phyloP scores from a whole-genome alignment of 2,329 filamentous ascomycete genomes.

The Fusarium sororula region DNA sequence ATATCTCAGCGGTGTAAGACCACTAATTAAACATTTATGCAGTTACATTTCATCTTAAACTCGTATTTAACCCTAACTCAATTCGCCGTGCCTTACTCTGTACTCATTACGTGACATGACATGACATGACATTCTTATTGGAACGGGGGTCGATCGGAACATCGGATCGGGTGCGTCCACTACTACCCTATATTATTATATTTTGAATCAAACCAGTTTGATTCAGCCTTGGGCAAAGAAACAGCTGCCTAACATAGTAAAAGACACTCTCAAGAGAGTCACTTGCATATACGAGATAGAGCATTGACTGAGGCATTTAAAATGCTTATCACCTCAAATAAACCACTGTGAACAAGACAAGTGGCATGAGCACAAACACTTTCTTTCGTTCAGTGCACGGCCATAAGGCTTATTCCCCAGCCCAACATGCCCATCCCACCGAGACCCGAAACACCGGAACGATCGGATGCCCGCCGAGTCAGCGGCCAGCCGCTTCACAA shows the following conservation, averaged over 20 bases:
- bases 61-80: background rate
- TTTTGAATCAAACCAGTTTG: too few species aligned
- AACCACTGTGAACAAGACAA: background rate
- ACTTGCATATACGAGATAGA: background rate
- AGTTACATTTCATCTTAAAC: background rate
- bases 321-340: fast-evolving
- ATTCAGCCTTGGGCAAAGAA: fast-evolving
- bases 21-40: too few species aligned
- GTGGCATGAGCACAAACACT: background rate
- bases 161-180: background rate
- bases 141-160: background rate
- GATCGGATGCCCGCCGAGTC: background rate
- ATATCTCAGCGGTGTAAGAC: background rate
- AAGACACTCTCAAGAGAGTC: too few species aligned
- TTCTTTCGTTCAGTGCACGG: background rate
- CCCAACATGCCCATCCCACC: background rate
- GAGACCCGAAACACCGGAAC: background rate
- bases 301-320: background rate
- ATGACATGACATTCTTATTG: background rate
- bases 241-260: background rate
- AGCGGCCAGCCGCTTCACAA: background rate
- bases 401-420: background rate
- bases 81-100: too few species aligned
- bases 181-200: background rate
- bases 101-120: background rate